phyloP scores from a whole-genome alignment of 106 monocot genomes.

The Chionographis japonica region DNA sequence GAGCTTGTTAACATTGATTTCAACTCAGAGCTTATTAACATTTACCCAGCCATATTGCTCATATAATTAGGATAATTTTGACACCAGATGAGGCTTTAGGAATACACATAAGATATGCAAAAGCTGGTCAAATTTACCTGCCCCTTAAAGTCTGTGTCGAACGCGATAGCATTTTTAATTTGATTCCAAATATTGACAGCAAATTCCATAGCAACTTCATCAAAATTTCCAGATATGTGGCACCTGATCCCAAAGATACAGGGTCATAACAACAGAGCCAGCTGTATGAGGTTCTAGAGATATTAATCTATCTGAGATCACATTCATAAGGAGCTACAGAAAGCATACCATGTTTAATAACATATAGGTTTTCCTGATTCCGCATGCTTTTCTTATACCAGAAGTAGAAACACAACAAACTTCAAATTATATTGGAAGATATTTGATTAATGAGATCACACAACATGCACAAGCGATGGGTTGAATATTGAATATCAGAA shows the following conservation, averaged over 20 bases:
- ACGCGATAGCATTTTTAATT: slow-evolving; percentile 28
- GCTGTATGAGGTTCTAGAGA: too few species aligned
- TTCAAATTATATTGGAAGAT: too few species aligned
- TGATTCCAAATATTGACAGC: slow-evolving; percentile 53
- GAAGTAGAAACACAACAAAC: too few species aligned
- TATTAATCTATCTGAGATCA: too few species aligned
- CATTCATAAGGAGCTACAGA: not conserved
- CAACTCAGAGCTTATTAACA: not conserved
- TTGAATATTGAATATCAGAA: too few species aligned
- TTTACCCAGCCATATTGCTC: not conserved
- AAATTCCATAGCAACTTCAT: slow-evolving; percentile 57
- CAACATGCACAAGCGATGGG: not conserved
- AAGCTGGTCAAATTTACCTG: slow-evolving; percentile 32
- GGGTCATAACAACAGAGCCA: not conserved
- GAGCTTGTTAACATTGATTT: too few species aligned
- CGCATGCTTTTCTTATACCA: too few species aligned
- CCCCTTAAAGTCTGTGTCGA: slow-evolving; percentile 9
- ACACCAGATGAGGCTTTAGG: not conserved
- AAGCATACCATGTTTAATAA: not conserved
- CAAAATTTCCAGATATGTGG: slow-evolving; percentile 27
- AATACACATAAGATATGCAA: not conserved
- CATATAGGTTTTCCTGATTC: too few species aligned
- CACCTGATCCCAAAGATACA: slow-evolving; percentile 37
- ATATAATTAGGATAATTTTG: not conserved
- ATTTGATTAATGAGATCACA: not conserved